Evolutionary conservation across 129 eudicot genomes (phyloP).

Genomic region (Flaveria trinervia): DNA sequence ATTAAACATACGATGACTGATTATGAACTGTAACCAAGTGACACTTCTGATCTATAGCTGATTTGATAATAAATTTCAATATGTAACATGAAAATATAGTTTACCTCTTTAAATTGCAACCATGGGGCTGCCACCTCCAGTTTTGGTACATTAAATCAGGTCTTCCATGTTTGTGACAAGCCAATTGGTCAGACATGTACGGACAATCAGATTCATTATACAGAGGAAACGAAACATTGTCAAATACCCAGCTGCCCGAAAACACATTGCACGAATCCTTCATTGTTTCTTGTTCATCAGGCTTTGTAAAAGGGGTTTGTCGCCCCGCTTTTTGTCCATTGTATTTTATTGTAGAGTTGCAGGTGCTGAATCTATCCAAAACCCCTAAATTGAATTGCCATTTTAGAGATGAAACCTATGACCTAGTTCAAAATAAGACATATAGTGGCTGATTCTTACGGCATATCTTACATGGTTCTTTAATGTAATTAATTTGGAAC

Average conservation of each 20-base stretch:
- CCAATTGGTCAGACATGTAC: conserved; percentile 93
- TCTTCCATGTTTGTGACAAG: conserved; percentile 96
- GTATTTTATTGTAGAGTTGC: conserved; percentile 69
- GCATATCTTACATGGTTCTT: too few species aligned
- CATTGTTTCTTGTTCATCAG: conserved; percentile 39
- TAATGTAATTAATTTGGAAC: too few species aligned
- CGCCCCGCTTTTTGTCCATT: conserved; percentile 55
- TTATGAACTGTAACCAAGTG: not conserved
- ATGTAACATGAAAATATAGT: too few species aligned
- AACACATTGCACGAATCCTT: conserved; percentile 60
- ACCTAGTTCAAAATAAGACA: not conserved
- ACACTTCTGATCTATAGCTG: not conserved
- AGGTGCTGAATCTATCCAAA: conserved; percentile 70
- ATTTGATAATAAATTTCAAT: too few species aligned
- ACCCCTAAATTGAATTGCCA: conserved; percentile 40
- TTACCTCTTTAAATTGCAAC: conserved; percentile 83
- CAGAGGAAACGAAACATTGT: conserved; percentile 69
- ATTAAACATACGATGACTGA: not conserved
- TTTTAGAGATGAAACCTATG: conserved; percentile 15
- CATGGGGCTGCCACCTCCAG: conserved; percentile 94
- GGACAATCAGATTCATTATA: conserved; percentile 76
- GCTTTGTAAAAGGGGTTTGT: not conserved
- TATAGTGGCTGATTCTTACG: not conserved
- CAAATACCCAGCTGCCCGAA: conserved; percentile 83
- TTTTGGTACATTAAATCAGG: conserved; percentile 66